phyloP scores from a whole-genome alignment of 192 early-diverging fungal genomes.

The Dissophora ornata region DNA sequence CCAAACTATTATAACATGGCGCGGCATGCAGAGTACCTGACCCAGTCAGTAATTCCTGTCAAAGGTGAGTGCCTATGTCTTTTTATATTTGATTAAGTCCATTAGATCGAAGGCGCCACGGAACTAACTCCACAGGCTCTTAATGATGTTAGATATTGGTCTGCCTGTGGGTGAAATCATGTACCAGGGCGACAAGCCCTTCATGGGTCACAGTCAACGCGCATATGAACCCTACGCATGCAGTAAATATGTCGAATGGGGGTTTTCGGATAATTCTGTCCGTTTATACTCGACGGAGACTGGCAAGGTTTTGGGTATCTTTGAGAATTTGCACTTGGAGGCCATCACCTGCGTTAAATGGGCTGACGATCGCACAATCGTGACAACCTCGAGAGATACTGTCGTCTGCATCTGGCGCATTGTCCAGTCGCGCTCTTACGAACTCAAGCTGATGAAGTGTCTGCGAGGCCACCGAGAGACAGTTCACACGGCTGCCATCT shows the following conservation, averaged over 20 bases:
- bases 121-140: too few species aligned
- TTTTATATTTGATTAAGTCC: too few species aligned
- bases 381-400: conserved; percentile 58
- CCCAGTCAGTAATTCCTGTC: conserved; percentile 64
- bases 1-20: conserved; percentile 60
- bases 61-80: conserved; percentile 51
- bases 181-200: conserved; percentile 56
- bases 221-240: conserved; percentile 58
- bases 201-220: conserved; percentile 52
- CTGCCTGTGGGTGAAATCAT: conserved; percentile 62
- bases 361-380: conserved; percentile 68
- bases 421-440: conserved; percentile 55
- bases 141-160: conserved; percentile 57
- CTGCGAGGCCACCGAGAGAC: conserved; percentile 69
- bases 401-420: conserved; percentile 72
- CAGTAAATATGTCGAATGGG: conserved; percentile 73
- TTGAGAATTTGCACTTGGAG: conserved; percentile 71
- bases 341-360: conserved; percentile 68
- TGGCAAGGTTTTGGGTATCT: conserved; percentile 65
- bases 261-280: conserved; percentile 69
- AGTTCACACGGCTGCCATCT: conserved; percentile 61
- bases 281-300: conserved; percentile 64
- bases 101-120: too few species aligned
- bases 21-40: conserved; percentile 61
- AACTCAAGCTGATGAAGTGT: conserved; percentile 63